Evolutionary conservation across 1,139 yeast species (phyloP).

Genomic region (Lodderomyces margitis): DNA sequence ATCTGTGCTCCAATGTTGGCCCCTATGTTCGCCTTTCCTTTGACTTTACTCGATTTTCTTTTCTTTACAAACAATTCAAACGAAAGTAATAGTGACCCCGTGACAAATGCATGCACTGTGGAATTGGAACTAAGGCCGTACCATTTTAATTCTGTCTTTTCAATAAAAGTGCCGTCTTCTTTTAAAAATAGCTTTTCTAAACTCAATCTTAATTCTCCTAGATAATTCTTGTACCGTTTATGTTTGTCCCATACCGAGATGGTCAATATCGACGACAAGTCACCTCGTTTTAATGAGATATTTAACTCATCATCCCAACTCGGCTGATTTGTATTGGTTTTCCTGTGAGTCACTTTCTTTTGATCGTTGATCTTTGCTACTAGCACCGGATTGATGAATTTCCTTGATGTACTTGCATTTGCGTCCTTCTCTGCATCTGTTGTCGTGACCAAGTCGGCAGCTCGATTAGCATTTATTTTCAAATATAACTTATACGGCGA

Average conservation of each 20-base stretch:
- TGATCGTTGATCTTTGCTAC: constrained; percentile 33
- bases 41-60: constrained; percentile 7
- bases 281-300: constrained; percentile 31
- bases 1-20: constrained; percentile 9
- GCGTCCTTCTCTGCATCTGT: constrained; percentile 9
- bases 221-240: constrained; percentile 43
- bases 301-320: constrained; percentile 43
- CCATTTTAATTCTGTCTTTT: constrained; percentile 45
- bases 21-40: not conserved
- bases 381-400: constrained; percentile 36
- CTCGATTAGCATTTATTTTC: constrained; percentile 37
- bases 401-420: constrained; percentile 7
- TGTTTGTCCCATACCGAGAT: constrained; percentile 49
- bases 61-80: constrained; percentile 42
- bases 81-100: constrained; percentile 56
- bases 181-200: constrained; percentile 39
- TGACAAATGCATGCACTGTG: constrained; percentile 47
- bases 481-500: constrained; percentile 18
- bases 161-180: constrained; percentile 16
- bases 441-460: constrained; percentile 35
- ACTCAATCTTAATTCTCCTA: constrained; percentile 57
- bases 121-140: constrained; percentile 48
- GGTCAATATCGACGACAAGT: constrained; percentile 29
- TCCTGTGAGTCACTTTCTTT: constrained; percentile 32
- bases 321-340: constrained; percentile 41